Conservation (phyloP, 192 early-diverging fungal genomes). For the Coemansia sp. region DNA sequence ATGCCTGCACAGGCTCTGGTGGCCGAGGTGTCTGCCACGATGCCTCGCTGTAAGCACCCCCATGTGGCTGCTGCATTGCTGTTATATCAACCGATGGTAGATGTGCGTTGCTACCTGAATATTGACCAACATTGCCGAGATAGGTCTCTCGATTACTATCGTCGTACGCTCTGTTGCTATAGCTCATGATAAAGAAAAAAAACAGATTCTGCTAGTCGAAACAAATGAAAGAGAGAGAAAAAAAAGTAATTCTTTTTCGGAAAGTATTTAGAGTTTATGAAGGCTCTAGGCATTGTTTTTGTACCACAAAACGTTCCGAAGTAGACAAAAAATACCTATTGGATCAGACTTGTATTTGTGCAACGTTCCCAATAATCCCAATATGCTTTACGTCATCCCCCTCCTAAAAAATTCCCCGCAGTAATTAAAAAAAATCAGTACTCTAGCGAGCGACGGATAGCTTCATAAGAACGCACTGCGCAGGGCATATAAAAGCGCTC, state of each 20-base stretch:
- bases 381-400: not conserved
- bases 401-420: not conserved
- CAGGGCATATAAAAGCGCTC: conserved; percentile 94
- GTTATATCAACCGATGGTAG: conserved; percentile 33
- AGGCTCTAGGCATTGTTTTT: not conserved
- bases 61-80: conserved; percentile 29
- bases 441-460: conserved; percentile 77
- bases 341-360: not conserved
- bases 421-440: conserved; percentile 53
- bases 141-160: not conserved
- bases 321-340: not conserved
- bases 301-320: not conserved
- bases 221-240: not conserved
- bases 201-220: not conserved
- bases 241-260: not conserved
- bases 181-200: not conserved
- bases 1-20: not conserved
- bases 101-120: not conserved
- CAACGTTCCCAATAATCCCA: not conserved
- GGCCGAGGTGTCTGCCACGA: conserved; percentile 5
- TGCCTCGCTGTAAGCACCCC: conserved; percentile 43
- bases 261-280: too few relatives aligned
- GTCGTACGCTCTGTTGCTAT: not conserved
- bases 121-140: not conserved
- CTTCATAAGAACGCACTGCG: conserved; percentile 82